Conservation (phyloP, 2,329 filamentous ascomycete genomes). For the Pseudogymnoascus verrucosus region DNA sequence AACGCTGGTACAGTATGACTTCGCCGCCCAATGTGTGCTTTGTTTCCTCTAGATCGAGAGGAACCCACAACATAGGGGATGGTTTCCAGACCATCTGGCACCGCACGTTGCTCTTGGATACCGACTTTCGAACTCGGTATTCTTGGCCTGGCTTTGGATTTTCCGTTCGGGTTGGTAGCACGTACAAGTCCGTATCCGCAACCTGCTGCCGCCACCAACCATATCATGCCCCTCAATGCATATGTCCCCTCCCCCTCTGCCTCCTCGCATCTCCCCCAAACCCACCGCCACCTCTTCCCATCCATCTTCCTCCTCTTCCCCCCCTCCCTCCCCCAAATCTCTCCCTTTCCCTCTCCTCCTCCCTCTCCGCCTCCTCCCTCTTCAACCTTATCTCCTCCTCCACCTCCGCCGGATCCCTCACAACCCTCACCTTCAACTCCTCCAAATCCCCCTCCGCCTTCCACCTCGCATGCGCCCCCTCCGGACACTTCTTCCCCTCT, state of each 20-base stretch:
- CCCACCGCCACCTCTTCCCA: constrained; percentile 19
- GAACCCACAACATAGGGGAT: no score
- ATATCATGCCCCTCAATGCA: neutral
- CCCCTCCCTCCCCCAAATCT: constrained; percentile 29
- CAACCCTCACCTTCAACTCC: constrained; percentile 64
- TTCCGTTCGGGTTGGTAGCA: neutral
- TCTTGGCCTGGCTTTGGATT: neutral
- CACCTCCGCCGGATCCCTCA: constrained; percentile 44
- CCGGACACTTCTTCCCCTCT: constrained; percentile 67
- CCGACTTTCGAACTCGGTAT: neutral
- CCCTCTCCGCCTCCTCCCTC: constrained; percentile 44
- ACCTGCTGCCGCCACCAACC: neutral
- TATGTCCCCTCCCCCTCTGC: constrained; percentile 20
- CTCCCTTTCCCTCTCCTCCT: constrained; percentile 37
- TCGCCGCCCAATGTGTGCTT: neutral
- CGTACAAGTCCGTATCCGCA: neutral
- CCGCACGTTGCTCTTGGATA: no score
- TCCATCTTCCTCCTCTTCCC: constrained; percentile 24
- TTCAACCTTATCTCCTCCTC: constrained; percentile 53
- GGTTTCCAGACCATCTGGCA: neutral
- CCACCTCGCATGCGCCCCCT: constrained; percentile 79
- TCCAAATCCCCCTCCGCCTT: constrained; percentile 60
- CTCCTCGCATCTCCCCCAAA: constrained; percentile 19
- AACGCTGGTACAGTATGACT: neutral
- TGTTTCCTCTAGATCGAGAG: neutral